phyloP scores from a whole-genome alignment of 768 basidiomycete species.

The Podaxis sp. region DNA sequence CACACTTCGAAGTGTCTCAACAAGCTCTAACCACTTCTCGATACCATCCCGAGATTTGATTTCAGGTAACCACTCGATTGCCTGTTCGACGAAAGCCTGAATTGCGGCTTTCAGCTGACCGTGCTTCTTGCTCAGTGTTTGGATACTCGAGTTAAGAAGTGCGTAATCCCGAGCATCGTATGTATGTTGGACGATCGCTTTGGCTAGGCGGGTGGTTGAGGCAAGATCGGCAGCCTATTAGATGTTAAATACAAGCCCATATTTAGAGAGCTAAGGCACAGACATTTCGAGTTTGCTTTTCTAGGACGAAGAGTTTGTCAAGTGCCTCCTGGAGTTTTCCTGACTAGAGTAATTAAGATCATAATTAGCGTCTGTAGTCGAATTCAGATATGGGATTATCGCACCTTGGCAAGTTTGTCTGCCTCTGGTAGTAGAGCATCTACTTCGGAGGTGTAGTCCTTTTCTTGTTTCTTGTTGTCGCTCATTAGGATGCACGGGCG shows the following conservation, averaged over 20 bases:
- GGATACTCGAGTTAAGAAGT: constrained; percentile 69
- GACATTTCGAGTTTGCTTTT: constrained; percentile 97
- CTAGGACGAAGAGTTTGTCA: constrained; percentile 84
- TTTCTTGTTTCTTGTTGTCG: constrained; percentile 82
- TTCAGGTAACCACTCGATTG: constrained; percentile 79
- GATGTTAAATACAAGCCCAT: neutral
- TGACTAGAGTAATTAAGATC: constrained; percentile 44
- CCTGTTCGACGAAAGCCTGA: constrained; percentile 88
- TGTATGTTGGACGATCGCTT: constrained; percentile 67
- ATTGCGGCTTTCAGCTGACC: constrained; percentile 92
- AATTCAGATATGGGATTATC: constrained; percentile 18
- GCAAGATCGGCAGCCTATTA: constrained; percentile 84
- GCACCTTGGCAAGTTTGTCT: constrained; percentile 68
- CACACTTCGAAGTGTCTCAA: constrained; percentile 86
- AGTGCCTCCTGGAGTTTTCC: constrained; percentile 83
- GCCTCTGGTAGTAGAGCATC: constrained; percentile 72
- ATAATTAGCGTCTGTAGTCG: constrained; percentile 14
- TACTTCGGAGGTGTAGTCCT: constrained; percentile 86
- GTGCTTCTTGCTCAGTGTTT: constrained; percentile 87
- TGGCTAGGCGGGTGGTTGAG: constrained; percentile 88
- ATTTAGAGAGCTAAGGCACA: constrained; percentile 22
- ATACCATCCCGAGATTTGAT: constrained; percentile 66
- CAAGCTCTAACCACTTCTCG: constrained; percentile 81
- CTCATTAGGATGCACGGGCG: constrained; percentile 58
- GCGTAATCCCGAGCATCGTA: constrained; percentile 72